Conservation (phyloP, 2,329 filamentous ascomycete genomes). For the Apiospora pterosperma region DNA sequence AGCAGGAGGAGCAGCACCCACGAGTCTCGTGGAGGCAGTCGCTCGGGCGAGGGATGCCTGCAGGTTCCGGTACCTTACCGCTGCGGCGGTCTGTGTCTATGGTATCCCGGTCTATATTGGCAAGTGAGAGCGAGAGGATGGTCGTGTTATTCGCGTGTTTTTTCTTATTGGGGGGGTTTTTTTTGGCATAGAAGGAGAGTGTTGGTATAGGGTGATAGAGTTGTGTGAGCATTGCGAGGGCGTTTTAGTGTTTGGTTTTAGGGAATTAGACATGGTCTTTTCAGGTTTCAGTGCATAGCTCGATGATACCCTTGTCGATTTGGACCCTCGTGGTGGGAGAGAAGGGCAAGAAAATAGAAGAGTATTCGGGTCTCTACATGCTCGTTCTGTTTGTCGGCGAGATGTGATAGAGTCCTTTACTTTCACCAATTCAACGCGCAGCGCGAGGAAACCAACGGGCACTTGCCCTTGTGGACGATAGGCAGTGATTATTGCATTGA, state of each 20-base stretch:
- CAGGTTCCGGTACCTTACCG: constrained; percentile 86
- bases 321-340: neutral
- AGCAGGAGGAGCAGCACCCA: too few relatives aligned
- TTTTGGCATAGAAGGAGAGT: neutral
- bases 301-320: neutral
- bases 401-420: too few relatives aligned
- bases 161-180: too few relatives aligned
- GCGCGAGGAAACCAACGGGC: too few relatives aligned
- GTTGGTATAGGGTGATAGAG: neutral
- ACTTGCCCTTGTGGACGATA: neutral
- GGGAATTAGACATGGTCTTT: neutral
- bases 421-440: too few relatives aligned
- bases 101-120: constrained; percentile 85
- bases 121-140: constrained; percentile 15
- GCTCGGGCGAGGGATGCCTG: constrained; percentile 73
- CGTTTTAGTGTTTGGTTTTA: neutral
- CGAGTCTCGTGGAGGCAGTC: constrained; percentile 77
- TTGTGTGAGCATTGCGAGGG: neutral
- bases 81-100: constrained; percentile 90
- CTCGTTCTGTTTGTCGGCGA: neutral
- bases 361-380: neutral
- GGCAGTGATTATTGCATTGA: neutral
- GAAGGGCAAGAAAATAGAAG: neutral
- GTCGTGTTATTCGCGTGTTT: too few relatives aligned
- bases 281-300: neutral